Base-by-base conservation (phyloP, 768 basidiomycete genomes). In the Panus rudis region DNA sequence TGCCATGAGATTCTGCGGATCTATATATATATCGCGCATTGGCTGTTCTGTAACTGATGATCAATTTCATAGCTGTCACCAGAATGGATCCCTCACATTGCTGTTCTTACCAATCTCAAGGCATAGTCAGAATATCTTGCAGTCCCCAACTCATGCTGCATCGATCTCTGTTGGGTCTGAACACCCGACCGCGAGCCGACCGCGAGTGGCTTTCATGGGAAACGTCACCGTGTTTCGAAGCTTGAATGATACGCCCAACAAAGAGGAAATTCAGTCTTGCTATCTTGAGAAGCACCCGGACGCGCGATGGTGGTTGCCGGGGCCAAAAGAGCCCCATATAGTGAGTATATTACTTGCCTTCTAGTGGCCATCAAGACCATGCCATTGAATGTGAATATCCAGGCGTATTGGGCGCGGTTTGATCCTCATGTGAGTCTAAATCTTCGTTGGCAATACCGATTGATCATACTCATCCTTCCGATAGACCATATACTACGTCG, bases 391-490 rank as follows among this genome's bases (percentile, higher is more conserved):
- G 25, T 19, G 14, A 21, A 14, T 13, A 16, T 21, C 4, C 33
- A 75, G 73, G 65, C 72, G 11, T 73, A 72, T 47, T 77, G 75
- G 75, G 73, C 74, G 38, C 62, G 70, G 14, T 76, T 76, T 54
- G 73, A 77, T 52, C 73, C 73, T 20, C 66, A 71, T 43, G 74
- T 74, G 50, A 55, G 72, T 59, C 16, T 20, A 28, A 39, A n/a
- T 20, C 33, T 16, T 12, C 12, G 22, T 25, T 21, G 10, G 17
- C 28, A 10, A 16, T 30, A 10, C 28, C 28, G 20, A 44, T 37
- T 17, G 22, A 25, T 21, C 20, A 19, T 23, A 3, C n/a, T 32
- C 3, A 27, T 17, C 39, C 25, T 17, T 3, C 47, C 23, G n/a
- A n/a, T 52, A 75, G 75, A 63, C 60, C 24, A 58, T 77, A 16